Percentiles rank a stretch among this genome's conserved stretches.
Conservation (phyloP, 2,329 filamentous ascomycete genomes). For the Amauroascus niger region DNA sequence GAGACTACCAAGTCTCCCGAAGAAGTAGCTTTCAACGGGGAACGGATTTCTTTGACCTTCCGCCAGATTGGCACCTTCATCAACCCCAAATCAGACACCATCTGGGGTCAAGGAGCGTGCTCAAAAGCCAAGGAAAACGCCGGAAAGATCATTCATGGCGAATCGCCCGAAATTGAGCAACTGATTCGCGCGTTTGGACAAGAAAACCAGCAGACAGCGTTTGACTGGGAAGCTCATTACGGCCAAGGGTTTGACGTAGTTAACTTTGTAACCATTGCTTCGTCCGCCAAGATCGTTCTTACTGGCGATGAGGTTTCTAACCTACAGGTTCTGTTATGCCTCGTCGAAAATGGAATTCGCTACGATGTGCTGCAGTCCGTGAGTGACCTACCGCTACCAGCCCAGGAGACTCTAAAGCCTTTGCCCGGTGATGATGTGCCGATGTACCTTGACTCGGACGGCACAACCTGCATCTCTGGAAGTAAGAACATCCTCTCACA, state of each 20-base stretch:
- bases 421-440: slow-evolving; percentile 15
- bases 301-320: slow-evolving; percentile 26
- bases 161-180: slow-evolving; percentile 49
- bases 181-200: slow-evolving; percentile 72
- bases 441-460: slow-evolving; percentile 23
- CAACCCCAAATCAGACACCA: slow-evolving; percentile 50
- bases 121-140: slow-evolving; percentile 56
- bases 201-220: slow-evolving; percentile 66
- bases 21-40: slow-evolving; percentile 63
- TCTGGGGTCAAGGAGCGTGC: slow-evolving; percentile 88
- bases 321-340: slow-evolving; percentile 30
- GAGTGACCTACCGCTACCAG: background rate
- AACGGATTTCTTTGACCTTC: slow-evolving; percentile 87
- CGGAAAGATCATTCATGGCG: slow-evolving; percentile 57
- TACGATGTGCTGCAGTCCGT: slow-evolving; percentile 21
- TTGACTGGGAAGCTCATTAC: slow-evolving; percentile 66
- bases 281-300: slow-evolving; percentile 24
- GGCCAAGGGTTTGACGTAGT: slow-evolving; percentile 72
- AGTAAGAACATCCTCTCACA: slow-evolving; percentile 27
- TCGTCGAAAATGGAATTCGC: slow-evolving; percentile 34
- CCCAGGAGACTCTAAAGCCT: slow-evolving; percentile 13
- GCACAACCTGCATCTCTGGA: slow-evolving; percentile 23
- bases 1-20: slow-evolving; percentile 54
- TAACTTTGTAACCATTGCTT: slow-evolving; percentile 36
- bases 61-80: slow-evolving; percentile 80